A percentile compares a stretch with the other conserved stretches of the same genome.
phyloP scores from a whole-genome alignment of 306 rosid species.

The Pyrus bretschneideri region DNA sequence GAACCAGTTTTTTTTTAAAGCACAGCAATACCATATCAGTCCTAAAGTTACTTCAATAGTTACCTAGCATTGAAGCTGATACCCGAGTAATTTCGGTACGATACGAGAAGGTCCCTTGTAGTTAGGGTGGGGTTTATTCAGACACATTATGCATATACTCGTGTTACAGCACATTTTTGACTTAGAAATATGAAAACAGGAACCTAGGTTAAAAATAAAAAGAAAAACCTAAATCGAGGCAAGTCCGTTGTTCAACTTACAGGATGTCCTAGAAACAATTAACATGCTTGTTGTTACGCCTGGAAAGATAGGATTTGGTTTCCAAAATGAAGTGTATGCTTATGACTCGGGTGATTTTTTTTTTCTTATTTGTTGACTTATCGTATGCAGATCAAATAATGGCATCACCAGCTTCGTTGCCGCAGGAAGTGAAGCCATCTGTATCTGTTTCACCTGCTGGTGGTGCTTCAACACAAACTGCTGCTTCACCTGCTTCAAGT shows the following conservation, averaged over 20 bases:
- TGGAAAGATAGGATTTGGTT: background rate
- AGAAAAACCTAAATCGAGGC: background rate
- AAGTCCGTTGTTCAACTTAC: background rate
- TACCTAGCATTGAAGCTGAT: background rate
- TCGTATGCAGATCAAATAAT: conserved; percentile 27
- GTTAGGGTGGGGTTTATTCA: background rate
- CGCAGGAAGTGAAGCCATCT: conserved; percentile 27
- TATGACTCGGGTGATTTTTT: background rate
- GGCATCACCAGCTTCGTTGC: conserved; percentile 51
- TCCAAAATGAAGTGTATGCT: background rate
- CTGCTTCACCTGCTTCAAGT: background rate
- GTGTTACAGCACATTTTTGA: background rate
- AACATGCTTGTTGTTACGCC: background rate
- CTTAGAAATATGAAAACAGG: background rate
- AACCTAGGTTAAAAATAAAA: background rate
- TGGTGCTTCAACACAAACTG: background rate
- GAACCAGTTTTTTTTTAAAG: too few relatives aligned
- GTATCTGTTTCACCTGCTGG: conserved; percentile 2
- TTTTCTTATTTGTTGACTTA: background rate
- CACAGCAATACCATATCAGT: too few relatives aligned
- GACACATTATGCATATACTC: background rate
- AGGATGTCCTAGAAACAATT: background rate
- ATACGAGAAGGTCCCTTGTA: background rate
- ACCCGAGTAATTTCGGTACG: background rate
- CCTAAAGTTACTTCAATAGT: background rate